Evolutionary conservation across 805 yeast species (phyloP).

Genomic region (Yarrowia porcina): DNA sequence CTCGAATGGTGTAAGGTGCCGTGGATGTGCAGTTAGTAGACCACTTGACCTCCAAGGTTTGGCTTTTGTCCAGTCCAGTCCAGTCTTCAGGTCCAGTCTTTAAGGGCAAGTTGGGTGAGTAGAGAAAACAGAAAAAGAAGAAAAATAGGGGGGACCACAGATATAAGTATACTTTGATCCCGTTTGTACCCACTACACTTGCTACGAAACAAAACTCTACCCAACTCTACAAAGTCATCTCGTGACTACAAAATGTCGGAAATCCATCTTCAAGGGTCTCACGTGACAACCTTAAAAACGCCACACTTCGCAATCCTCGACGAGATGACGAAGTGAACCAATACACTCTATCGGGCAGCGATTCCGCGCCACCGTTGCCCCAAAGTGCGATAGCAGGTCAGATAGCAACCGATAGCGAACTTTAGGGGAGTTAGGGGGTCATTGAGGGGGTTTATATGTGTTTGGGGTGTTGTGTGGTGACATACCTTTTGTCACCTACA

Average conservation of each 20-base stretch:
- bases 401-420: neutral
- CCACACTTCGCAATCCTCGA: neutral
- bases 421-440: neutral
- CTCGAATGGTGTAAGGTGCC: neutral
- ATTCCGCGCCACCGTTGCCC: neutral
- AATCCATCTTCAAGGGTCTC: too few species aligned
- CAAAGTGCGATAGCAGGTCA: neutral
- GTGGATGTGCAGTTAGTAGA: neutral
- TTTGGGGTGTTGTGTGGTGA: too few species aligned
- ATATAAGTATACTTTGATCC: too few species aligned
- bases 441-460: too few species aligned
- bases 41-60: constrained; percentile 23
- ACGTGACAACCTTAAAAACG: neutral
- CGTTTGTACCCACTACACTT: too few species aligned
- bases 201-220: neutral
- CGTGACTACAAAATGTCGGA: too few species aligned
- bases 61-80: too few species aligned
- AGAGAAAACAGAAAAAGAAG: neutral
- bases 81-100: neutral
- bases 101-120: neutral
- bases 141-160: too few species aligned
- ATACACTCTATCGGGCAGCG: constrained; percentile 9
- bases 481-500: too few species aligned
- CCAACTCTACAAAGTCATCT: neutral
- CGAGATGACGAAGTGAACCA: neutral